These are phyloP conservation scores for Penicillium sp. DNA, from an alignment of 2,329 filamentous ascomycete species.

Conservation along the genomic window DNA sequence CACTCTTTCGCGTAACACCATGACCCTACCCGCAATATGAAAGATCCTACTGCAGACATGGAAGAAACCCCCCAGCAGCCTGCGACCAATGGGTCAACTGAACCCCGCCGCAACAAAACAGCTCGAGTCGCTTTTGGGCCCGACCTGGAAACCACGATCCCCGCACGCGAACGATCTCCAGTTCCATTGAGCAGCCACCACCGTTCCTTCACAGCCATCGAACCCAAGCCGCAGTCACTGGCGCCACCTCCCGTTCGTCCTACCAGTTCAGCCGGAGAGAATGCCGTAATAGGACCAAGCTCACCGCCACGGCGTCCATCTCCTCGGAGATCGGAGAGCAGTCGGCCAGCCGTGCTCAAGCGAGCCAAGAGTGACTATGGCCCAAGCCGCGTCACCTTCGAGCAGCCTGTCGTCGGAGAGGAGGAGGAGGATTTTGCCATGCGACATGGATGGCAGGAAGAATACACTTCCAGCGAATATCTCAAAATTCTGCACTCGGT, in stretches of 20 bases:
- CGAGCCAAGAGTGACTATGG: constrained; percentile 53
- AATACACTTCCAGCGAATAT: constrained; percentile 86
- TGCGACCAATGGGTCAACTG: constrained; percentile 27
- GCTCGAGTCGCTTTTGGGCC: constrained; percentile 40
- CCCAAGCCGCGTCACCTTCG: constrained; percentile 33
- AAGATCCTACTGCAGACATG: constrained; percentile 34
- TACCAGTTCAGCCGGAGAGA: constrained; percentile 33
- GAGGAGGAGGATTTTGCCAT: constrained; percentile 53
- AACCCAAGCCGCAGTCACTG: constrained; percentile 25
- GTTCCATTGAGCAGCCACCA: constrained; percentile 30
- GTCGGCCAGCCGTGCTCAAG: constrained; percentile 39
- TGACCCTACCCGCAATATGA: constrained; percentile 34
- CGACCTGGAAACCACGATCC: constrained; percentile 36
- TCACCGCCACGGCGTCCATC: constrained; percentile 24
- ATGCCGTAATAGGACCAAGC: constrained; percentile 19
- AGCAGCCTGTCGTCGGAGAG: constrained; percentile 34
- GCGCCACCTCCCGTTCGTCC: constrained; percentile 21
- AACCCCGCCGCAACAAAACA: constrained; percentile 33
- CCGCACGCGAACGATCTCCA: constrained; percentile 32
- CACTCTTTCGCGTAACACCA: constrained; percentile 23
- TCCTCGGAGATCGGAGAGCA: constrained; percentile 29
- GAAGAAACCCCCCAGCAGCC: constrained; percentile 28
- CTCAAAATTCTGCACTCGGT: constrained; percentile 77
- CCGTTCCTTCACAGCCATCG: constrained; percentile 33
- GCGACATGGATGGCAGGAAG: constrained; percentile 86